A percentile compares a stretch with the other conserved stretches of the same genome.
These are phyloP conservation scores for Diddensiella caesifluorescens DNA, from an alignment of 805 yeast species.

Conservation along the genomic window DNA sequence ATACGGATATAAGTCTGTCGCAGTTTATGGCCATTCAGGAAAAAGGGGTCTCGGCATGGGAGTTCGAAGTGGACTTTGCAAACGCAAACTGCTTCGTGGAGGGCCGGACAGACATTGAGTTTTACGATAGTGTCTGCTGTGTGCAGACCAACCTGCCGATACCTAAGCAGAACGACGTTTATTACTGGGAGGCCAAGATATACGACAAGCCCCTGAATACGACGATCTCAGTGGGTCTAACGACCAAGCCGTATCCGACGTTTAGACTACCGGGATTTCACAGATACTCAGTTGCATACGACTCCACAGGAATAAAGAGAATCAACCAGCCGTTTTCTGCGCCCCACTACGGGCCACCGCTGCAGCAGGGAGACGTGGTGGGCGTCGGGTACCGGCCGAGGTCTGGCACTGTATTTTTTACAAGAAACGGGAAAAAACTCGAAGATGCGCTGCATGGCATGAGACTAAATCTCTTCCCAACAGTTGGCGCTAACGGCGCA, in stretches of 20 bases:
- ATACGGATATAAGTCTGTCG: slow-evolving; percentile 44
- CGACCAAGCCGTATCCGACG: slow-evolving; percentile 87
- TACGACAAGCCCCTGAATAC: slow-evolving; percentile 56
- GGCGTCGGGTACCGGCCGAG: slow-evolving; percentile 86
- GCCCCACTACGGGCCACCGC: slow-evolving; percentile 40
- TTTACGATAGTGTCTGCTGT: slow-evolving; percentile 51
- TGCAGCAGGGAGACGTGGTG: slow-evolving; percentile 81
- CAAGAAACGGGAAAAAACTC: slow-evolving; percentile 87
- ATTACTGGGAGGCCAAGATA: slow-evolving; percentile 83
- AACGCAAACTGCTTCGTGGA: slow-evolving; percentile 55
- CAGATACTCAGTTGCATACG: slow-evolving; percentile 78
- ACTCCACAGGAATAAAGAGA: slow-evolving; percentile 75
- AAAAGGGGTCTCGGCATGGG: slow-evolving; percentile 87
- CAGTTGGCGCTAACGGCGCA: slow-evolving; percentile 76
- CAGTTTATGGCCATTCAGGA: slow-evolving; percentile 71
- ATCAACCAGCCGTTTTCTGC: slow-evolving; percentile 66
- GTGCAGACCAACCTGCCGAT: slow-evolving; percentile 80
- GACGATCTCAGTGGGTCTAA: slow-evolving; percentile 65
- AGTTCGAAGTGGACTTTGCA: slow-evolving; percentile 52
- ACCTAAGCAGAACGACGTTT: slow-evolving; percentile 76
- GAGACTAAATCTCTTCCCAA: slow-evolving; percentile 75
- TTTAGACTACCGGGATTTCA: slow-evolving; percentile 93
- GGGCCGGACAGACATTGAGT: slow-evolving; percentile 52
- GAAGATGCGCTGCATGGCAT: slow-evolving; percentile 74
- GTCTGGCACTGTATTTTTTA: slow-evolving; percentile 84